A percentile compares a stretch with the other conserved stretches of the same genome.
Conservation (phyloP, 345 rosid species). For the Rhodomyrtus tomentosa region DNA sequence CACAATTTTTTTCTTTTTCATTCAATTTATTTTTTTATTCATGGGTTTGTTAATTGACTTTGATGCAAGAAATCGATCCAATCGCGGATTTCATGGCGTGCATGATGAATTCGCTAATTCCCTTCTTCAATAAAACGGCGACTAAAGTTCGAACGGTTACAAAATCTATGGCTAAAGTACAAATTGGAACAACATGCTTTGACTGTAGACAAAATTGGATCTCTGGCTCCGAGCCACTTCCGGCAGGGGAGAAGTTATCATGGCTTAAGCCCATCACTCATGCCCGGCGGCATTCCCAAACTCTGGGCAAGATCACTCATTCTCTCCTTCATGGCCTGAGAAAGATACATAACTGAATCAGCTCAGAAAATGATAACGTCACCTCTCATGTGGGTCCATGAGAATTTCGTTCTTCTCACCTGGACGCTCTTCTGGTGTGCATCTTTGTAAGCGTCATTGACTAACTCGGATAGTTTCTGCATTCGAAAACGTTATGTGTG, state of each 20-base stretch:
- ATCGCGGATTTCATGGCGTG: not conserved
- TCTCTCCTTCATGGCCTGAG: slow-evolving; percentile 85
- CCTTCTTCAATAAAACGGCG: not conserved
- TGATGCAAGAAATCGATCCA: no score
- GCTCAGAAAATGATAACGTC: not conserved
- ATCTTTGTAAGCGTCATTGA: slow-evolving; percentile 84
- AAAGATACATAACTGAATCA: not conserved
- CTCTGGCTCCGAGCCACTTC: not conserved
- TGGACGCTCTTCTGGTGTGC: slow-evolving; percentile 84
- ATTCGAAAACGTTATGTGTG: not conserved
- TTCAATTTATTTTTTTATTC: no score
- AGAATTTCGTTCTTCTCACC: slow-evolving; percentile 20
- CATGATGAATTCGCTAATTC: not conserved
- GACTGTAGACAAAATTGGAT: slow-evolving; percentile 3
- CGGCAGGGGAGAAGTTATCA: not conserved
- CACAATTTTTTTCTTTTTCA: no score
- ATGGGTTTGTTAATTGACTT: no score
- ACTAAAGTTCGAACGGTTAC: not conserved
- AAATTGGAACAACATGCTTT: not conserved
- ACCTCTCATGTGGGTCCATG: not conserved
- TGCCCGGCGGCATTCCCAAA: slow-evolving; percentile 87
- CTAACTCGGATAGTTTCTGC: slow-evolving; percentile 73
- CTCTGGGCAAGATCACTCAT: slow-evolving; percentile 90
- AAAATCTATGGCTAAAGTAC: not conserved
- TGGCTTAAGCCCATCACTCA: slow-evolving; percentile 55